Percentiles rank a stretch among this genome's conserved stretches.
phyloP scores from a whole-genome alignment of 371 early-diverging fungal species.

The Nematocida sp. region DNA sequence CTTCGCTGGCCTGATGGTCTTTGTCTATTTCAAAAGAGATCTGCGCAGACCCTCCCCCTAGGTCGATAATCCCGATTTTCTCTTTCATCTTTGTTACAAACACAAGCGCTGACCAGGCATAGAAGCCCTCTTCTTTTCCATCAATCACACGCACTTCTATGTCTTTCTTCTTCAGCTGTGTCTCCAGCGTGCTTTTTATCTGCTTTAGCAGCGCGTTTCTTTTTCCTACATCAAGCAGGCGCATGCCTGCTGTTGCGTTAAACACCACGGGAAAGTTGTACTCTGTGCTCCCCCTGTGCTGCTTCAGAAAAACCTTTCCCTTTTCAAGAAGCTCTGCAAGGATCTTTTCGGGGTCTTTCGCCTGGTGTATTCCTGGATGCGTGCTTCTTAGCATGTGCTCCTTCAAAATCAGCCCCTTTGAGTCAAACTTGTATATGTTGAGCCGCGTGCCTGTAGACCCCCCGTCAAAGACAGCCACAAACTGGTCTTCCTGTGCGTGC shows the following conservation, averaged over 20 bases:
- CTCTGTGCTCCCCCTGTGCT: background rate
- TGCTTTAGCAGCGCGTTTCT: constrained; percentile 31
- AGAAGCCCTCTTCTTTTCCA: constrained; percentile 59
- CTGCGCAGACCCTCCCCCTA: constrained; percentile 62
- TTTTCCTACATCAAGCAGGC: constrained; percentile 17
- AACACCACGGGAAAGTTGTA: constrained; percentile 56
- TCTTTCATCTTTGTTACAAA: constrained; percentile 36
- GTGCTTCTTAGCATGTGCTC: constrained; percentile 1
- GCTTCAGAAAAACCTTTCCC: background rate
- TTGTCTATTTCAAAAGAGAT: constrained; percentile 49
- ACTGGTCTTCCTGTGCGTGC: background rate
- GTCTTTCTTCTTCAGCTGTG: constrained; percentile 49
- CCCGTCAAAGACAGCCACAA: constrained; percentile 56
- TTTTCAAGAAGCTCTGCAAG: constrained; percentile 3
- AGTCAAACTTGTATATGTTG: constrained; percentile 56
- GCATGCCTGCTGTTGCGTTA: constrained; percentile 61
- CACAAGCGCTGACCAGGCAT: constrained; percentile 41
- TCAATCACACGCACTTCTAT: constrained; percentile 51
- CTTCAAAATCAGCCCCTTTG: constrained; percentile 19
- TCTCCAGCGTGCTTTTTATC: constrained; percentile 30
- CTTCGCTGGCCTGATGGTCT: background rate
- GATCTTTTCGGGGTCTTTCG: background rate
- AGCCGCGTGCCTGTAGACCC: constrained; percentile 63
- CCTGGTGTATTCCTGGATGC: constrained; percentile 1
- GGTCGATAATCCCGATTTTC: constrained; percentile 56